phyloP scores from a whole-genome alignment of 768 basidiomycete species.

The Agrocybe chaxingu region DNA sequence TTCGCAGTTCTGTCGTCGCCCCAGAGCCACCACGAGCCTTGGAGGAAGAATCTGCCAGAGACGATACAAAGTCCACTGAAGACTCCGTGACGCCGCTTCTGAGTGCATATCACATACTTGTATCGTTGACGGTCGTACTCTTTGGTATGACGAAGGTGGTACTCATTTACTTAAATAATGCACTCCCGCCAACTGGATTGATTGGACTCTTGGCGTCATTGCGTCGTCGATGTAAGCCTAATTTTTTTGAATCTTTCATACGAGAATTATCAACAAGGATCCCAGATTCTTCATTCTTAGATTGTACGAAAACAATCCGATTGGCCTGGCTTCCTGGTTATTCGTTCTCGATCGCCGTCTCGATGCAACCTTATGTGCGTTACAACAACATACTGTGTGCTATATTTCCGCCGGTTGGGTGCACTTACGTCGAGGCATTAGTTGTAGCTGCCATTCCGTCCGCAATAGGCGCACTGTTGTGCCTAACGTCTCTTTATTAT shows the following conservation, averaged over 20 bases:
- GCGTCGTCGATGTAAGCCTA: background rate
- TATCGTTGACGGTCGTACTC: background rate
- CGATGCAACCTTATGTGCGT: too few relatives aligned
- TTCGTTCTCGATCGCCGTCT: too few relatives aligned
- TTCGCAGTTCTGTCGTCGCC: background rate
- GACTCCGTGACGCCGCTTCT: background rate
- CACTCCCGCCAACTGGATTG: background rate
- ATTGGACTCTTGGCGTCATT: background rate
- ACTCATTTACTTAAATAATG: background rate
- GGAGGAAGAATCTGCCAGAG: background rate
- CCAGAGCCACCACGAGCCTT: background rate
- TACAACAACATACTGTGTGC: too few relatives aligned
- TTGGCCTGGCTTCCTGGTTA: background rate
- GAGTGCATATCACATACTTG: background rate
- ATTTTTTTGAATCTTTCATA: background rate
- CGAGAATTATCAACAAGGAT: background rate
- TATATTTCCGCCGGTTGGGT: too few relatives aligned
- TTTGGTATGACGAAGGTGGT: conserved; percentile 2
- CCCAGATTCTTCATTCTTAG: conserved; percentile 1
- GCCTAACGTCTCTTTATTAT: too few relatives aligned
- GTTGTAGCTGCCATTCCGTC: too few relatives aligned
- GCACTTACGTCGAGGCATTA: too few relatives aligned
- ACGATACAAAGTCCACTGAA: too few relatives aligned
- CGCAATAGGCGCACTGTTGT: too few relatives aligned
- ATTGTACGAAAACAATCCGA: conserved; percentile 2